These are phyloP conservation scores for Staphylotrichum tortipilum DNA, from an alignment of 495 filamentous ascomycete genomes.

Conservation along the genomic window DNA sequence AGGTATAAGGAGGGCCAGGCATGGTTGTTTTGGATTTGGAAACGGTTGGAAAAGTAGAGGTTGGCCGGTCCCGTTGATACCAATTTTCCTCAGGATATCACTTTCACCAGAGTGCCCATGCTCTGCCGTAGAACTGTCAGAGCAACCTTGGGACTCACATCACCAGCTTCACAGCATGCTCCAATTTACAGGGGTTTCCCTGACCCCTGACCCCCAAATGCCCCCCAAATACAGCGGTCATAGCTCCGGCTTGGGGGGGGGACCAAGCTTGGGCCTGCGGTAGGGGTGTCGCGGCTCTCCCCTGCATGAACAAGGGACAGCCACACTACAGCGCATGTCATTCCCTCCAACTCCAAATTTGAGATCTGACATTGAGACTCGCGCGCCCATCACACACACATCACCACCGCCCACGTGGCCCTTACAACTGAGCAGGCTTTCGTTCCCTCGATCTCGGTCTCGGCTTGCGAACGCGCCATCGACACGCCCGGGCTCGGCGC, in stretches of 20 bases:
- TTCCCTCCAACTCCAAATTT: not conserved
- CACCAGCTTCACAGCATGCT: too few species aligned
- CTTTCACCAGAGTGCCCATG: too few species aligned
- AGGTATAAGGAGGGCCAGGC: not conserved
- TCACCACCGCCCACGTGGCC: not conserved
- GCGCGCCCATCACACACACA: not conserved
- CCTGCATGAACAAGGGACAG: not conserved
- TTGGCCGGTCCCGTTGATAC: not conserved
- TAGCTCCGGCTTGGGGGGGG: not conserved
- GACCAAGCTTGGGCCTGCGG: slow-evolving; percentile 4
- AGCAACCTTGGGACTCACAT: too few species aligned
- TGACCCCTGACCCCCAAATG: not conserved
- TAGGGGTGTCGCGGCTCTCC: not conserved
- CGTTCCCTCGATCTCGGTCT: not conserved
- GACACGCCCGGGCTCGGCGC: not conserved
- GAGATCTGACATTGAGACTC: not conserved
- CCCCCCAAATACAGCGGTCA: slow-evolving; percentile 9
- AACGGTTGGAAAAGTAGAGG: not conserved
- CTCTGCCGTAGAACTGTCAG: too few species aligned
- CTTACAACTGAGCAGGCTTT: not conserved
- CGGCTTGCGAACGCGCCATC: not conserved
- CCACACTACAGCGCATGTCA: not conserved
- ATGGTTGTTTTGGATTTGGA: too few species aligned
- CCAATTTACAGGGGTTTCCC: too few species aligned
- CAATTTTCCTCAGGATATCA: too few species aligned